phyloP scores from a whole-genome alignment of 805 yeast genomes.

The Ogataea ganodermae region DNA sequence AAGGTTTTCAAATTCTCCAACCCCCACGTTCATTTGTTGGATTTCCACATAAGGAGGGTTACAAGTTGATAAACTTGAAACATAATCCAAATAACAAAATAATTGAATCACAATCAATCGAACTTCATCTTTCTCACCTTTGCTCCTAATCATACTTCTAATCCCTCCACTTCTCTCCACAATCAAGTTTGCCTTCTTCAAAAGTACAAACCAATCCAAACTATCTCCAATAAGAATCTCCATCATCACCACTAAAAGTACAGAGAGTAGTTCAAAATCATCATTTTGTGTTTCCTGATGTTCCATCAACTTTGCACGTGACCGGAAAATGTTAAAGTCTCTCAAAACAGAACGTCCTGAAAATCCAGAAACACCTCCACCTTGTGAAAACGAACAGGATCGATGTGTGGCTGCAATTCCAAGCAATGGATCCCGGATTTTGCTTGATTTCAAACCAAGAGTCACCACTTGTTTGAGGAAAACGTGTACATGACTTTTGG shows the following conservation, averaged over 20 bases:
- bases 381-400: slow-evolving; percentile 10
- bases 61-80: slow-evolving; percentile 34
- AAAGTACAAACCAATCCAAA: slow-evolving; percentile 31
- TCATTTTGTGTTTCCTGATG: slow-evolving; percentile 1
- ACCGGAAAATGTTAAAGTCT: slow-evolving; percentile 19
- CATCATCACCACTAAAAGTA: slow-evolving; percentile 27
- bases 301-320: slow-evolving; percentile 19
- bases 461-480: slow-evolving; percentile 31
- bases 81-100: slow-evolving; percentile 35
- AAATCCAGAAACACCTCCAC: too few species aligned
- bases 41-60: slow-evolving; percentile 27
- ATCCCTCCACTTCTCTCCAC: slow-evolving; percentile 31
- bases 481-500: slow-evolving; percentile 28
- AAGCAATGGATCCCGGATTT: slow-evolving; percentile 29
- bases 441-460: slow-evolving; percentile 20
- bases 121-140: slow-evolving; percentile 8
- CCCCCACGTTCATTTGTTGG: slow-evolving; percentile 9
- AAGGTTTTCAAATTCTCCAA: background rate
- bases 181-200: slow-evolving; percentile 28
- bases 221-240: slow-evolving; percentile 33
- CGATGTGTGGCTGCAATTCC: slow-evolving; percentile 34
- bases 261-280: slow-evolving; percentile 25
- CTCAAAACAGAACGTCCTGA: slow-evolving; percentile 11
- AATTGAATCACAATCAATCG: slow-evolving; percentile 30
- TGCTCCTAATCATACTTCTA: slow-evolving; percentile 12